Base-by-base conservation (phyloP, 2,329 filamentous ascomycete species). In the Pestalotiopsis sp. region DNA sequence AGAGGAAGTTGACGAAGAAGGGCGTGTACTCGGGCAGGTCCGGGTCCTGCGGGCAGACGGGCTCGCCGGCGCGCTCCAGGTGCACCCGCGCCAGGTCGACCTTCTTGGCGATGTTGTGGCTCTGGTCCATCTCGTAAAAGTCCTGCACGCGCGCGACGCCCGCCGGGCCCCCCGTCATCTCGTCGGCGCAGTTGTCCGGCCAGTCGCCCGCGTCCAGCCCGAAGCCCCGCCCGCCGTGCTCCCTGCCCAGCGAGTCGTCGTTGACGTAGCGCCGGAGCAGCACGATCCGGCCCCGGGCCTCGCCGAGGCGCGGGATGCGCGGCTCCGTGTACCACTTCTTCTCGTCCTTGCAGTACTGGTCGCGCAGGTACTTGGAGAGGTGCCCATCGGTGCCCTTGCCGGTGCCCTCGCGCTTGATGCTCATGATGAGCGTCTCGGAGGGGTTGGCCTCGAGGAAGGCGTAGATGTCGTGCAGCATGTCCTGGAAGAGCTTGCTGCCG, bases 1-100 rank as follows among this genome's bases (percentile, higher is more conserved):
- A 94, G 71, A 98, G 80, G 78, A 98, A 98, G 80, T 98, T 99
- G 80, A 98, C 83, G 75, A 92, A 97, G 73, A 98, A 87, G 0
- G 94, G 93, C 17, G 73, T 67, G 39, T 74, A 69, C 27, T 76
- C 71, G 7, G 69, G 81, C 49, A 77, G 83, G 64, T 83, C 84
- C n/a, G 23, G 2, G 6, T 39, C 12, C 60, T 84, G 82, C 59
- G 79, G 83, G 72, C 81, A 87, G 39, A 78, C 74, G 68, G 83
- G 82, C 75, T 86, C 84, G 41, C 87, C 87, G 4, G 94, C 89
- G 38, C 94, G 90, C 77, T 92, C 90, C 61, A 98, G 88, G 74
- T 97, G 94, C 27, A 91, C 90, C 69, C 87, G 90, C 66, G 89
- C 90, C 75, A 91, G 91, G 57, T 85, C 81, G 69, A 97, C 92